Evolutionary conservation across 1,284 basidiomycete species (phyloP), one percentile per base, ranked within the genome.

Genomic region (Rhodotorula sp.): DNA sequence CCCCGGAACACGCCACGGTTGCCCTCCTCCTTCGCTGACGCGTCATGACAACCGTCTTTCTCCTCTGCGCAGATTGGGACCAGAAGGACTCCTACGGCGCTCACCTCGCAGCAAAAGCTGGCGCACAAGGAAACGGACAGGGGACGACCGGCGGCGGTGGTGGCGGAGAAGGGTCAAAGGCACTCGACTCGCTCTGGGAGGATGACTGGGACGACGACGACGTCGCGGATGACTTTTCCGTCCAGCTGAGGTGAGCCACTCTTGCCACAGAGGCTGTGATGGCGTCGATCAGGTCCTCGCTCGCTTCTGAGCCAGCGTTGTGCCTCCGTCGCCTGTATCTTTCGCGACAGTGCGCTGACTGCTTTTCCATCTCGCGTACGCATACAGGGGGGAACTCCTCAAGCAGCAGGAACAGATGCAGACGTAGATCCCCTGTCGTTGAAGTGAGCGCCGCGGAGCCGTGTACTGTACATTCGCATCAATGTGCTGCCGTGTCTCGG

Each of bases 121-220:
- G 20, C 34, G 62, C 51, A 43, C 15, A 39, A 48, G 49, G 47
- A 14, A 15, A 31, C 18, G 58, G 58, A 7, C 12, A 14, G 6
- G 60, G 23, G 3, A 15, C 60, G 31, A 49, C 29, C 21, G 29
- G 58, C 21, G 56, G 56, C 8, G 39, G 39, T 7, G 29, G 58
- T 15, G 56, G 56, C 12, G 46, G 46, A 68, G 52, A 72, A 26
- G 68, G 54, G 62, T 70, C 47, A 57, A 73, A 58, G 56, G 68
- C 73, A 23, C 67, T 77, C 62, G 73, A 81, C 73, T 91, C 94
- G 80, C 85, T 98, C 47, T 99, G 96, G 96, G 95, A 98, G 85
- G 96, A 98, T 79, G 97, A 97, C 81, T 99, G 96, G 96, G 96
- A 99, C 80, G 96, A 99, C 79, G 96, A 99, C 83, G 95, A 97